A percentile compares a stretch with the other conserved stretches of the same genome.
Evolutionary conservation across 106 monocot genomes (phyloP).

Genomic region (Dendrobium catenatum): DNA sequence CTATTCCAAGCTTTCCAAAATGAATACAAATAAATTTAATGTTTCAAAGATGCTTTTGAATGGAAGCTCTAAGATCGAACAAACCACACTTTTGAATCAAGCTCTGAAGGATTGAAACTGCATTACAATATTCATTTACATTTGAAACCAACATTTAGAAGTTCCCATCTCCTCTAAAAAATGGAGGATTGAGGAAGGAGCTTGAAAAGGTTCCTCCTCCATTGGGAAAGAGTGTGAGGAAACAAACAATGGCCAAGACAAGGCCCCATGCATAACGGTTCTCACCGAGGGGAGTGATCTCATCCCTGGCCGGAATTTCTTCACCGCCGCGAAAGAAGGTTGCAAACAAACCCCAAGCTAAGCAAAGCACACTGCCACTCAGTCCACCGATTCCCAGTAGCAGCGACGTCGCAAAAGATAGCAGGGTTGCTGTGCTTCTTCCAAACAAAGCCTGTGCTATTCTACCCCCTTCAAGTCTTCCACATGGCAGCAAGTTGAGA

Average conservation of each 20-base stretch:
- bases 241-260: constrained; percentile 44
- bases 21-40: too few relatives aligned
- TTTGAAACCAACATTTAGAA: not conserved
- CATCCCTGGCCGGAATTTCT: constrained; percentile 77
- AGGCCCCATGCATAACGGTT: constrained; percentile 59
- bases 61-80: not conserved
- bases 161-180: constrained; percentile 46
- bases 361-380: constrained; percentile 80
- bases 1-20: too few relatives aligned
- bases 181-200: constrained; percentile 63
- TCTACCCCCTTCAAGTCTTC: constrained; percentile 81
- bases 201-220: constrained; percentile 78
- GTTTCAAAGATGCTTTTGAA: not conserved
- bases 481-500: constrained; percentile 68
- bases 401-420: constrained; percentile 60
- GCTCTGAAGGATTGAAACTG: not conserved
- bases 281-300: constrained; percentile 67
- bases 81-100: not conserved
- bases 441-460: constrained; percentile 83
- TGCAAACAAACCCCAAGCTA: constrained; percentile 80
- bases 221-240: constrained; percentile 83
- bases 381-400: constrained; percentile 66
- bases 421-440: constrained; percentile 42
- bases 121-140: not conserved
- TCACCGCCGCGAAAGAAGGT: constrained; percentile 83